Conservation (phyloP, 148 eudicot species). For the Beta vulgaris region DNA sequence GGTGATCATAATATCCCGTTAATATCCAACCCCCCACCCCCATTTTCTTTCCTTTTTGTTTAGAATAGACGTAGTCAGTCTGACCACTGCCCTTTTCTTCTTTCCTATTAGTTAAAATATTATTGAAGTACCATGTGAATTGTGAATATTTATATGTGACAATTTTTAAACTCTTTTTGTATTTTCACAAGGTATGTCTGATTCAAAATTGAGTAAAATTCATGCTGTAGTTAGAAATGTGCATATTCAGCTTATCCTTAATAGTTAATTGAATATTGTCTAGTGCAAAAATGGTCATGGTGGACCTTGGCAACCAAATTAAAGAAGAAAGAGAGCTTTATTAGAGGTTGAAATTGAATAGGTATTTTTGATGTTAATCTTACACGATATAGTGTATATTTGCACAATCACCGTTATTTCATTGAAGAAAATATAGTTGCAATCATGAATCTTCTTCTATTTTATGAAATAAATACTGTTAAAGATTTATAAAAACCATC, state of each 20-base stretch:
- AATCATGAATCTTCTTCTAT: not conserved
- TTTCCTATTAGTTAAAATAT: not conserved
- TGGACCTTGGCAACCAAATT: not conserved
- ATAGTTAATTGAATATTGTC: not conserved
- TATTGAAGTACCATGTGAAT: not conserved
- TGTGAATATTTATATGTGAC: not conserved
- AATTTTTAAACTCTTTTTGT: not conserved
- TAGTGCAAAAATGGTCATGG: not conserved
- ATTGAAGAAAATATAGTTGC: not conserved
- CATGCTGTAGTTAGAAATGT: not conserved
- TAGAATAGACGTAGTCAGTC: not conserved
- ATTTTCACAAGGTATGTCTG: not conserved
- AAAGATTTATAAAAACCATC: not conserved
- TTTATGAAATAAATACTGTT: not conserved
- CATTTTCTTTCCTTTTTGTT: not conserved
- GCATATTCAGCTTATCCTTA: not conserved
- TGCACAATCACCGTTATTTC: not conserved
- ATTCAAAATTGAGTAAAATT: not conserved
- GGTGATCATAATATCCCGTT: conserved; percentile 40
- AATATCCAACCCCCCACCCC: conserved; percentile 3
- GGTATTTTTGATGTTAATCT: not conserved
- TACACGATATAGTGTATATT: not conserved
- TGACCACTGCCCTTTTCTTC: not conserved
- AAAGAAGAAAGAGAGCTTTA: not conserved
- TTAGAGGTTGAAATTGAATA: no score